Base-by-base conservation (phyloP, 2,329 filamentous ascomycete species). In the Chaetothyriales sp. region DNA sequence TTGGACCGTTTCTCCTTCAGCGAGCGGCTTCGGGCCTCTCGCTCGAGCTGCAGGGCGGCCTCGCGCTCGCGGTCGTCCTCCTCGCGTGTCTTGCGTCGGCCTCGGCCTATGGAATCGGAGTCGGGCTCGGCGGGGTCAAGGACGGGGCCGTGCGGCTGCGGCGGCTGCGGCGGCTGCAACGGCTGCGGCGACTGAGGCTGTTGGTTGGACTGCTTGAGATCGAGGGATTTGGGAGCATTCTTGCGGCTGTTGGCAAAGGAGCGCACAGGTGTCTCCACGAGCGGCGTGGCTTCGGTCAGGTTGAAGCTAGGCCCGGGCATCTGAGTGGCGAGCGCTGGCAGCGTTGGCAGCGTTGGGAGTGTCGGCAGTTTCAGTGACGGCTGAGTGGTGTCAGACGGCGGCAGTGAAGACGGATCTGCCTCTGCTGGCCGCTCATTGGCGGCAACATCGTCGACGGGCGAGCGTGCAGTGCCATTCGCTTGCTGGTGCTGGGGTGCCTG, bases 1-100 rank as follows among this genome's bases (percentile, higher is more conserved):
- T 72, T 58, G 74, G 74, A 61, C 80, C 73, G 57, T 72, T 74
- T 64, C 77, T 82, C 65, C 76, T 85, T 87, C 65, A 85, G 86
- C 0, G 86, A 89, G 28, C 79, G 70, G 66, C 85, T 89, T 53
- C 83, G 77, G 25, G 77, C 74, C 62, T 87, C 83, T 25, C 22
- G 22, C 61, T 89, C 82, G 62, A 81, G 79, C 48, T 77, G 76
- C 46, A 77, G 65, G 1, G 77, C 80, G 3, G 18, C 5, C 63
- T 90, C 86, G 47, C 89, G 80, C 51, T 87, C 78, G 51, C 77
- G 76, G 59, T 95, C 88, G 62, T 95, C 89, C 56, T 95, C 87
- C 65, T 90, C 88, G 49, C 89, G 78, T 2, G 89, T 95, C 66
- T 85, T 87, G 60, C 87, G 77, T 54, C 89, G 79, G 7, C 89